Conservation (phyloP, 768 basidiomycete species). For the Saitozyma podzolica region DNA sequence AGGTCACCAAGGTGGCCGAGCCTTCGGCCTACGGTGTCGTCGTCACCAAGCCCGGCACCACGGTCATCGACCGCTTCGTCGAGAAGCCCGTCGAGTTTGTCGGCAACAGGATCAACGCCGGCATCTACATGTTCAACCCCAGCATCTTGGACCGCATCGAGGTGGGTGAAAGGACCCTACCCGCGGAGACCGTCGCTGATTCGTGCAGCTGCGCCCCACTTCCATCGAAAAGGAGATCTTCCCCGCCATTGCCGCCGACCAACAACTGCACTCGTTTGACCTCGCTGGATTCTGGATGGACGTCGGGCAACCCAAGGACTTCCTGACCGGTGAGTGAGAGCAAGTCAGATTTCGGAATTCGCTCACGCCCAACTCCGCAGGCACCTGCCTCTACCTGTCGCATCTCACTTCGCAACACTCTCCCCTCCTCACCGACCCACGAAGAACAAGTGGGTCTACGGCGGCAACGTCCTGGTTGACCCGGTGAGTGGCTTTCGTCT, state of each 20-base stretch:
- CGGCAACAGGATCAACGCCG: slow-evolving; percentile 59
- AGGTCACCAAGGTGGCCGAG: slow-evolving; percentile 58
- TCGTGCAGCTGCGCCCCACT: slow-evolving; percentile 54
- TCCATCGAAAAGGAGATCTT: slow-evolving; percentile 59
- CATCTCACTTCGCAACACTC: slow-evolving; percentile 54
- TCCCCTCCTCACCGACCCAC: slow-evolving; percentile 53
- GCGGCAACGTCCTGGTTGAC: slow-evolving; percentile 57
- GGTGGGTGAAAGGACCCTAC: slow-evolving; percentile 32
- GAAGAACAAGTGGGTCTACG: slow-evolving; percentile 55
- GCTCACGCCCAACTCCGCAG: slow-evolving; percentile 20
- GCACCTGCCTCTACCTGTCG: slow-evolving; percentile 57
- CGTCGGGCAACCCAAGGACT: slow-evolving; percentile 58
- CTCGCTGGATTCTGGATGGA: slow-evolving; percentile 59
- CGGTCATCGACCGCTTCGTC: slow-evolving; percentile 58
- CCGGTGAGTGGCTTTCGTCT: slow-evolving; percentile 42
- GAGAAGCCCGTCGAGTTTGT: slow-evolving; percentile 59
- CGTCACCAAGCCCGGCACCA: slow-evolving; percentile 54
- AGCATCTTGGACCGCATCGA: slow-evolving; percentile 56
- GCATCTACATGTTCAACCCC: slow-evolving; percentile 61
- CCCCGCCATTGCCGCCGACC: slow-evolving; percentile 55
- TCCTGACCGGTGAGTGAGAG: slow-evolving; percentile 38
- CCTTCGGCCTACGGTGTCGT: slow-evolving; percentile 58
- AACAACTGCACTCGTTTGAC: slow-evolving; percentile 57
- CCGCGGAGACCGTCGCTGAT: not conserved
- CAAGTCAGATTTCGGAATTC: not conserved